Conservation (phyloP, 2,329 filamentous ascomycete genomes). For the Nothophaeocryptopus gaeumannii region DNA sequence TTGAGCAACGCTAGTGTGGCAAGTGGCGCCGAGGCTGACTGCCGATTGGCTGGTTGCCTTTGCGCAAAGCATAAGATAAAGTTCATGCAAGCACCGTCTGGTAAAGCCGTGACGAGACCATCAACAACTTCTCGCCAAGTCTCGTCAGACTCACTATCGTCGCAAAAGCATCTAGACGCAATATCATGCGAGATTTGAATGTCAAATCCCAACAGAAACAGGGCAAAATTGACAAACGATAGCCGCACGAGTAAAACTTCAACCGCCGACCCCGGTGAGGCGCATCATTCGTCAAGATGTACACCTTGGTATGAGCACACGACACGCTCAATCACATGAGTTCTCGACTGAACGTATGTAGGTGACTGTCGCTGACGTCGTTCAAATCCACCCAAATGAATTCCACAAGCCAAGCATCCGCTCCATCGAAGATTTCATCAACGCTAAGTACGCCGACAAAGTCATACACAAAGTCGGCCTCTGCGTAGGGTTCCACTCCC, state of each 20-base stretch:
- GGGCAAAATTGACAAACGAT: too few species aligned
- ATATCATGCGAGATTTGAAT: not conserved
- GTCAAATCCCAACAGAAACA: too few species aligned
- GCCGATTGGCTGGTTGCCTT: too few species aligned
- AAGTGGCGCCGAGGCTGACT: too few species aligned
- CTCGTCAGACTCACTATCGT: not conserved
- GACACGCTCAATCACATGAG: too few species aligned
- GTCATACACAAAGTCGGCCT: slow-evolving; percentile 92
- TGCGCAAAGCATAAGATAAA: too few species aligned
- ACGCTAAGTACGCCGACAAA: slow-evolving; percentile 94
- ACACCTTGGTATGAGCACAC: slow-evolving; percentile 13
- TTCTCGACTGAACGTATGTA: slow-evolving; percentile 38
- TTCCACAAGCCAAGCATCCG: slow-evolving; percentile 79
- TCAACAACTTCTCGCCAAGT: too few species aligned
- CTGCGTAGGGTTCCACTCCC: slow-evolving; percentile 88
- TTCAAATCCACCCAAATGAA: slow-evolving; percentile 86
- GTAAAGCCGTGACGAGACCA: too few species aligned
- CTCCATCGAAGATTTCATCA: slow-evolving; percentile 94
- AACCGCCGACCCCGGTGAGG: too few species aligned
- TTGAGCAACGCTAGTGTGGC: too few species aligned
- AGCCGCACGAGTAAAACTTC: too few species aligned
- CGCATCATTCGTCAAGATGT: slow-evolving; percentile 9
- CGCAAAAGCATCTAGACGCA: slow-evolving; percentile 8
- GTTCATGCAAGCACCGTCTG: too few species aligned
- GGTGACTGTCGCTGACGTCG: slow-evolving; percentile 92